Evolutionary conservation across 2,329 filamentous ascomycete species (phyloP).

Genomic region (Botrytis byssoidea): DNA sequence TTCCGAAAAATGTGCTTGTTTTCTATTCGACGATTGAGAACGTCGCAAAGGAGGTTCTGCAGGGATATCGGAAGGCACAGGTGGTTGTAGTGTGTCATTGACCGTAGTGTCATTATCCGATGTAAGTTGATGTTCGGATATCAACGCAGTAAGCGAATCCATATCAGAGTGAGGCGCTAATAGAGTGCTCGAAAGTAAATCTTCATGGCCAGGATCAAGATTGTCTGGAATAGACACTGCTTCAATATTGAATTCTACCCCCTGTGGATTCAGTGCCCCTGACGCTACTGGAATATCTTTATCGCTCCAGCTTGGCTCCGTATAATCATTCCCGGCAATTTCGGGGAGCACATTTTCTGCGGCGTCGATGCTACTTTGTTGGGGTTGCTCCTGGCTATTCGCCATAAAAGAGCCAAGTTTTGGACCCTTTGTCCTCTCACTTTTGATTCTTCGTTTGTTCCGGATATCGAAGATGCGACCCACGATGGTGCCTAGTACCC

Average conservation of each 20-base stretch:
- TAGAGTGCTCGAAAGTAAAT: conserved; percentile 7
- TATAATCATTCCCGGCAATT: not conserved
- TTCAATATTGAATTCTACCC: conserved; percentile 27
- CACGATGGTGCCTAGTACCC: conserved; percentile 66
- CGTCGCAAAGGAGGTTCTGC: conserved; percentile 31
- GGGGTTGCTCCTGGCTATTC: not conserved
- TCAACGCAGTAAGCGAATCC: conserved; percentile 33
- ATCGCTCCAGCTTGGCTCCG: not conserved
- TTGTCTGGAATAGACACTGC: conserved; percentile 18
- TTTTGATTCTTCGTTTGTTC: conserved; percentile 35
- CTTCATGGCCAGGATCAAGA: conserved; percentile 15
- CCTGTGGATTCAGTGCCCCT: conserved; percentile 25
- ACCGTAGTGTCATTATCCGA: conserved; percentile 13
- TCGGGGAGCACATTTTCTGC: not conserved
- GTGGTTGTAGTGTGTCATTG: conserved; percentile 10
- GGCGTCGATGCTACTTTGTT: not conserved
- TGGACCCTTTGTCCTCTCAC: conserved; percentile 30
- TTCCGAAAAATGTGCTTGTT: conserved; percentile 33
- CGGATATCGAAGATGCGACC: conserved; percentile 64
- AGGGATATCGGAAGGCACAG: conserved; percentile 11
- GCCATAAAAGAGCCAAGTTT: not conserved
- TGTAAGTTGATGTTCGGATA: conserved; percentile 32
- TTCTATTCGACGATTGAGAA: conserved; percentile 30
- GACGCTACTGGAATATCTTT: conserved; percentile 23
- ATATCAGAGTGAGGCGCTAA: conserved; percentile 32